These are phyloP conservation scores for Mortierella sp. DNA, from an alignment of 371 early-diverging fungal genomes.

Conservation along the genomic window DNA sequence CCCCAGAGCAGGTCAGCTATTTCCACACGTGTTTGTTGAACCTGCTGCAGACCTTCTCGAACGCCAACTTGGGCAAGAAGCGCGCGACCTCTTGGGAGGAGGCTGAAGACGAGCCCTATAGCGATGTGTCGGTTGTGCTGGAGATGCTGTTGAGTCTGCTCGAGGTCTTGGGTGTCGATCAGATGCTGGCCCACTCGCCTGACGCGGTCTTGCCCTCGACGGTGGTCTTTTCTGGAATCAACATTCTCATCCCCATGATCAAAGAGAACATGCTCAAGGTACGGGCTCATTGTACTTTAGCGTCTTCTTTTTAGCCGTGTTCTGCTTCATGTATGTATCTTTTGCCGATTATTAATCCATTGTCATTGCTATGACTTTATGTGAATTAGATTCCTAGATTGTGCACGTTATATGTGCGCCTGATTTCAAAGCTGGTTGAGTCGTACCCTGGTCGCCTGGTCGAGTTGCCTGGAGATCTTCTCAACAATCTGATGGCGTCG, in stretches of 20 bases:
- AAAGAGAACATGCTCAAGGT: slow-evolving; percentile 81
- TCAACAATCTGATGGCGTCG: slow-evolving; percentile 73
- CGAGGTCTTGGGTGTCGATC: slow-evolving; percentile 41
- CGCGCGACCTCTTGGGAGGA: slow-evolving; percentile 66
- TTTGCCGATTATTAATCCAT: too few relatives aligned
- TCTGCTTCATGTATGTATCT: too few relatives aligned
- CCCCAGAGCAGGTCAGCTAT: slow-evolving; percentile 39
- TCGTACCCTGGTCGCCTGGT: slow-evolving; percentile 76
- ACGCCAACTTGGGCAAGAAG: slow-evolving; percentile 62
- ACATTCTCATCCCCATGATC: slow-evolving; percentile 79
- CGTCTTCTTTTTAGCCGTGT: too few relatives aligned
- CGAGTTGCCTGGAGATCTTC: slow-evolving; percentile 65
- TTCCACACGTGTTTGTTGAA: slow-evolving; percentile 35
- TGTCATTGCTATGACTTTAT: neutral
- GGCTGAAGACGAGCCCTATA: slow-evolving; percentile 76
- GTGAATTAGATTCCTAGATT: slow-evolving; percentile 71
- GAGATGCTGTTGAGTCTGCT: slow-evolving; percentile 64
- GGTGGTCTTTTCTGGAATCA: slow-evolving; percentile 78
- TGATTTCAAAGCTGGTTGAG: slow-evolving; percentile 76
- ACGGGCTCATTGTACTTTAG: slow-evolving; percentile 9
- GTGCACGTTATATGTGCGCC: slow-evolving; percentile 75
- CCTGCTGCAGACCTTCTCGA: slow-evolving; percentile 40
- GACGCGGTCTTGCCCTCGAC: slow-evolving; percentile 66
- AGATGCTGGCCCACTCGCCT: slow-evolving; percentile 35
- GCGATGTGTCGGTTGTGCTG: slow-evolving; percentile 76